Conservation (phyloP, 2,329 filamentous ascomycete genomes). For the Scedosporium boydii region DNA sequence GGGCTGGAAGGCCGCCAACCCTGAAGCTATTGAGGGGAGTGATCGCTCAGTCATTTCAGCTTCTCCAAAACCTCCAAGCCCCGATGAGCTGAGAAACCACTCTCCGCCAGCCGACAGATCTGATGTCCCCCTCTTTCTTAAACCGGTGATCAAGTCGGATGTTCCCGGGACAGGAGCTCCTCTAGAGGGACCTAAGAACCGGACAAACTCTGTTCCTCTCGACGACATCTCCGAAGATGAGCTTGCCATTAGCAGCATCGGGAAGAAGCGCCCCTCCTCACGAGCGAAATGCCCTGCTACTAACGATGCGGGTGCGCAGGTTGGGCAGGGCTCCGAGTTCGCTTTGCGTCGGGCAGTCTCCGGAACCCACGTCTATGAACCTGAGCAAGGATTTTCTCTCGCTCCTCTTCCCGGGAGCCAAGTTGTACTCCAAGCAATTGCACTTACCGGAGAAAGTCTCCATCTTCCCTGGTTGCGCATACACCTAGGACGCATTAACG, state of each 20-base stretch:
- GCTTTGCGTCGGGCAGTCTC: not conserved
- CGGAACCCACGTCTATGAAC: not conserved
- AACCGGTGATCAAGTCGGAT: not conserved
- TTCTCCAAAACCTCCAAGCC: not conserved
- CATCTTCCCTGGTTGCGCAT: slow-evolving; percentile 2
- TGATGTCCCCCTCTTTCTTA: not conserved
- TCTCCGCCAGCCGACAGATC: not conserved
- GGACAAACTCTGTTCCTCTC: not conserved
- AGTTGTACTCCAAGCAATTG: not conserved
- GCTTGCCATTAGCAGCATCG: not conserved
- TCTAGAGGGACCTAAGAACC: not conserved
- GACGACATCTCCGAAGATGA: slow-evolving; percentile 5
- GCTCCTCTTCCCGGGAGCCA: not conserved
- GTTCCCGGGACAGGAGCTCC: not conserved
- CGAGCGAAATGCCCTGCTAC: not conserved
- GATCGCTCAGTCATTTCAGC: not conserved
- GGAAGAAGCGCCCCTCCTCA: not conserved
- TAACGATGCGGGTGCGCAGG: not conserved
- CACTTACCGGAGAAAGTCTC: not conserved
- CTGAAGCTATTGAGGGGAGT: not conserved
- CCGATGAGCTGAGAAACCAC: not conserved
- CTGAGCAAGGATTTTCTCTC: not conserved
- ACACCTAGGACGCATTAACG: not conserved
- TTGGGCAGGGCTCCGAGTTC: not conserved
- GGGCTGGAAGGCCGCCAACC: not conserved